phyloP scores from a whole-genome alignment of 2,329 filamentous ascomycete genomes.

The Talaromyces sp. region DNA sequence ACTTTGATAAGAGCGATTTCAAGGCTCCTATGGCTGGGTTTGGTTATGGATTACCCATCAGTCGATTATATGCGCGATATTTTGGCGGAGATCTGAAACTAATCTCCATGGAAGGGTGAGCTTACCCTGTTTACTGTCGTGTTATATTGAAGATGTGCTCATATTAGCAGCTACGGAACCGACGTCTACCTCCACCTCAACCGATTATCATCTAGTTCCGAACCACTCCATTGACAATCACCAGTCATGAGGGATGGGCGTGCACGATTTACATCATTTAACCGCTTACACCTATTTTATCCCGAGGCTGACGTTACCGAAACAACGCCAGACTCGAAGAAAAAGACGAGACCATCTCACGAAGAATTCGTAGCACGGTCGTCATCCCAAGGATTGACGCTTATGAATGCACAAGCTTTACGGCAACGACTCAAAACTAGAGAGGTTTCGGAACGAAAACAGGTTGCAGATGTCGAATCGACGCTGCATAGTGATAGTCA shows the following conservation, averaged over 20 bases:
- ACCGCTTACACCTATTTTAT: slow-evolving; percentile 37
- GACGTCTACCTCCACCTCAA: slow-evolving; percentile 98
- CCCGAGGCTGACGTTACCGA: slow-evolving; percentile 26
- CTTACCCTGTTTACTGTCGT: slow-evolving; percentile 17
- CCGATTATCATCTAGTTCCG: slow-evolving; percentile 87
- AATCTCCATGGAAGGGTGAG: slow-evolving; percentile 99
- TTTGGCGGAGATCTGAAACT: slow-evolving; percentile 96
- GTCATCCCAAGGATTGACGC: slow-evolving; percentile 49
- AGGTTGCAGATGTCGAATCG: slow-evolving; percentile 77
- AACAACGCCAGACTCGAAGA: background rate
- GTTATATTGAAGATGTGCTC: slow-evolving; percentile 13
- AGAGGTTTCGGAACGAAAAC: slow-evolving; percentile 79
- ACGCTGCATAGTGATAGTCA: background rate
- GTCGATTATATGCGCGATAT: slow-evolving; percentile 87
- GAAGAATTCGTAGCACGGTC: slow-evolving; percentile 12
- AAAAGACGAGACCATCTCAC: background rate
- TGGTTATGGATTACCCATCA: slow-evolving; percentile 95
- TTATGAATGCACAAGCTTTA: slow-evolving; percentile 52
- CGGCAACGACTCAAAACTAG: slow-evolving; percentile 64
- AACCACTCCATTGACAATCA: slow-evolving; percentile 90
- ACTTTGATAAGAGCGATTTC: slow-evolving; percentile 98
- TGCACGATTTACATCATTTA: slow-evolving; percentile 38
- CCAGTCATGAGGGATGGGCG: slow-evolving; percentile 77
- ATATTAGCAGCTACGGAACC: slow-evolving; percentile 72
- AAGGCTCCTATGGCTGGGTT: slow-evolving; percentile 99